Base-by-base conservation (phyloP, 108 stramenopile genomes). In the Heterococcus sp. region DNA sequence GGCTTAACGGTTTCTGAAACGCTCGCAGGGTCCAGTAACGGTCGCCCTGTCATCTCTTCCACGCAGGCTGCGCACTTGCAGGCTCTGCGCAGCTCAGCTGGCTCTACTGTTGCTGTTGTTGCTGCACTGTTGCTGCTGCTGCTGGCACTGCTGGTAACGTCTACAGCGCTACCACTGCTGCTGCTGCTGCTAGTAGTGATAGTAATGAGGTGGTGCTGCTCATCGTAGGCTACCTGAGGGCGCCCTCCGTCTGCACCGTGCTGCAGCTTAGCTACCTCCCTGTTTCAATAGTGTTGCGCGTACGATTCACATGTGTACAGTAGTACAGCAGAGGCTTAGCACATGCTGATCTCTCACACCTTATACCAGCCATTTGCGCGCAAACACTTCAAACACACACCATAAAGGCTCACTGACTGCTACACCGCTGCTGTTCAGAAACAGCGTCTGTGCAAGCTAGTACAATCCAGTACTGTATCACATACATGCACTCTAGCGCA, bases 11-110 rank as follows among this genome's bases (percentile, higher is more conserved):
- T 37, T 31, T 85, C 85, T 1, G 84, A n/a, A 14, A 87, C 75
- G 35, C 30, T 65, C 66, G 74, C 65, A 29, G 82, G 85, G 3
- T 86, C 75, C 5, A 81, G 79, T 21, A 81, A 39, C 3, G 66
- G 85, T 71, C 76, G 71, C 4, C 86, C 86, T 4, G 85, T 83
- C 38, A 87, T 37, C 32, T 87, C 86, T 34, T 87, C 86, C 30
- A 87, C 86, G 82, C 86, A 87, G 30, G 75, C 35, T 21, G 86
- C 86, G 72, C 86, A 87, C 8, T 85, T 64, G 38, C 86, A 87
- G 68, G 74, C 35, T 28, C 82, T 70, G 30, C 86, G 74, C 4
- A 87, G 77, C 65, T 58, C 84, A 21, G 76, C 84, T 26, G 76
- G 35, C 21, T 36, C 26, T 35, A 84, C 27, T 5, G 36, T 73